Percentiles rank a stretch among this genome's conserved stretches.
Evolutionary conservation across 495 filamentous ascomycete species (phyloP).

Genomic region (Viridothelium virens): DNA sequence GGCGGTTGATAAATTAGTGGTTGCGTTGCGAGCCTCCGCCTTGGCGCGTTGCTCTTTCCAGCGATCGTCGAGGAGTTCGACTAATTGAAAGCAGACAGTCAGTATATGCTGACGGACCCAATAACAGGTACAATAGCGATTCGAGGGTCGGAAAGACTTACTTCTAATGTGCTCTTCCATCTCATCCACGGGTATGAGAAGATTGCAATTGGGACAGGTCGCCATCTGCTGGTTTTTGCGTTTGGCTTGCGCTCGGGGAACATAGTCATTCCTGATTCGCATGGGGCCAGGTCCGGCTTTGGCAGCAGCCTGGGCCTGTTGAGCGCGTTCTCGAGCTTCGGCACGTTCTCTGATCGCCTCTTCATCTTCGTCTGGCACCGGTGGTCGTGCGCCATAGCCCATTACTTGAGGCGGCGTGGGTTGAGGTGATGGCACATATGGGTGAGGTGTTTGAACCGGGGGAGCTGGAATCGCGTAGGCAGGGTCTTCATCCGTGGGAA

Average conservation of each 20-base stretch:
- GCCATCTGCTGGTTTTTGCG: constrained; percentile 58
- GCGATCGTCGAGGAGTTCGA: constrained; percentile 86
- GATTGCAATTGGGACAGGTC: constrained; percentile 88
- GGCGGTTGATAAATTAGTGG: constrained; percentile 76
- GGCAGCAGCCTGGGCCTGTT: constrained; percentile 63
- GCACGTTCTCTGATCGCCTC: constrained; percentile 58
- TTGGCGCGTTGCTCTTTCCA: constrained; percentile 96
- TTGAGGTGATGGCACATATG: constrained; percentile 17
- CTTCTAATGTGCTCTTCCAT: constrained; percentile 90
- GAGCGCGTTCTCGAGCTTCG: constrained; percentile 62
- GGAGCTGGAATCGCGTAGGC: constrained; percentile 14
- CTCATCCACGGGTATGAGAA: constrained; percentile 77
- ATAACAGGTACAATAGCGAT: not conserved
- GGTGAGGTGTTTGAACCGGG: constrained; percentile 26
- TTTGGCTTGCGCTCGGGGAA: constrained; percentile 71
- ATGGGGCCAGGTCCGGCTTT: constrained; percentile 64
- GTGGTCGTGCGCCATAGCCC: constrained; percentile 23
- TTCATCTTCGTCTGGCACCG: constrained; percentile 57
- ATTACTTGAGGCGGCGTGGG: constrained; percentile 17
- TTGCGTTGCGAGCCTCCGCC: constrained; percentile 70
- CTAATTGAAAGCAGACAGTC: constrained; percentile 29
- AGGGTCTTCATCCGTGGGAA: constrained; percentile 52
- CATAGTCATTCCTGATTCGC: constrained; percentile 89
- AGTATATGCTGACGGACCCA: constrained; percentile 14
- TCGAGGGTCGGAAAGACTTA: constrained; percentile 32